Evolutionary conservation across 371 early-diverging fungal species (phyloP), one percentile per base, ranked within the genome.

Genomic region (Thermomucor indicae-seudaticae): DNA sequence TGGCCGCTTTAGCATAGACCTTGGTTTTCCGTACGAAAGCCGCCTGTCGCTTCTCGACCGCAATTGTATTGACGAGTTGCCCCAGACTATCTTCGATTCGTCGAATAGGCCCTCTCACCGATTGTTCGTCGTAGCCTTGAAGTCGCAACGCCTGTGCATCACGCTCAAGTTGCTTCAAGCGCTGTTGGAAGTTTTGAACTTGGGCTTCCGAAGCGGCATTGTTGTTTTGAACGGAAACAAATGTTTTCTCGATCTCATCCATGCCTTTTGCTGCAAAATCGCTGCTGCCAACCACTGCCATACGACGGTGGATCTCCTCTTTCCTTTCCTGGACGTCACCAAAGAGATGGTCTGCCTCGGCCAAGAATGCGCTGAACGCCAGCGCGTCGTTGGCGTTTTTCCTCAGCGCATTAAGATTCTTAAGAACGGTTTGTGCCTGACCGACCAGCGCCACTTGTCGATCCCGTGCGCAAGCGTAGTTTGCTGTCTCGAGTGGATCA

Each of bases 391-490:
- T 53, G 2, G 70, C 65, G 37, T 68, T 58, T 4, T 60, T 57
- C 12, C 43, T 52, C 17, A 71, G 48, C 2, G 54, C 61, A 17
- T 58, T 45, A 14, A 71, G n/a, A 22, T 53, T 62, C 0, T 49
- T 45, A 1, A 45, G 31, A 1, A 64, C 53, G 4, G 55, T 35
- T 6, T 56, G 51, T 0, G 60, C 58, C 22, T 64, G 52, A 23
- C 48, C 59, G 10, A 49, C 42, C 8, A 72, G 42, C 3, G 46
- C 14, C 0, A 41, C 24, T 44, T 65, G 63, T 31, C 74, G 50
- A 30, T 73, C 74, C 0, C 65, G 57, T 14, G 70, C 70, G 52
- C 74, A 70, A 0, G 74, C 61, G 23, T 73, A 69, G 28, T 73
- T 73, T 28, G 74, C 74, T 0, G 62, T 73, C 23, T 72, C 64